Evolutionary conservation across 78 protist genomes (phyloP).

Genomic region (Dictyostelium brefeldianum): DNA sequence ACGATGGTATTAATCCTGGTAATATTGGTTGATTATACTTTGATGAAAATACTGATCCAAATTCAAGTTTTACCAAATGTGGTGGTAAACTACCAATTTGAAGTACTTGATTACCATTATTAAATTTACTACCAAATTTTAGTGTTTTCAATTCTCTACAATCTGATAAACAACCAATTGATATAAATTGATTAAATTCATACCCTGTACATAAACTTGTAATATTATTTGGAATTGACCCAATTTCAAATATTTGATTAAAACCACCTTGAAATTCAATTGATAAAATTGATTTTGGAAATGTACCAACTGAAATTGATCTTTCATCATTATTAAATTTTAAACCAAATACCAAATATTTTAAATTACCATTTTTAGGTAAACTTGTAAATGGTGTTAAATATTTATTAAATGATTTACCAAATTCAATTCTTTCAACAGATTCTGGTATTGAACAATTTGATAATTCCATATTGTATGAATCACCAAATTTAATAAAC

Average conservation of each 20-base stretch:
- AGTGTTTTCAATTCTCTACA: neutral
- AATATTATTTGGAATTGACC: neutral
- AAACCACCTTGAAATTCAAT: neutral
- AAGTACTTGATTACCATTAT: neutral
- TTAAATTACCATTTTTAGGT: neutral
- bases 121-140: neutral
- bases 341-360: neutral
- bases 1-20: neutral
- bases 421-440: slow-evolving; percentile 23
- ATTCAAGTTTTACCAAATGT: neutral
- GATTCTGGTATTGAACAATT: neutral
- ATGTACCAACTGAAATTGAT: neutral
- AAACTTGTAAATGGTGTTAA: neutral
- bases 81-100: neutral
- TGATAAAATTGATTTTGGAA: neutral
- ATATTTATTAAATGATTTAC: slow-evolving; percentile 28
- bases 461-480: neutral
- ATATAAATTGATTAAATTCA: slow-evolving; percentile 1
- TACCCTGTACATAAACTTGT: neutral
- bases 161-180: neutral
- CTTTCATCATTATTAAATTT: neutral
- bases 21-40: neutral
- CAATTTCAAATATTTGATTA: neutral
- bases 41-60: neutral
- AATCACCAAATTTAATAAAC: neutral